Percentiles rank a stretch among this genome's conserved stretches.
phyloP scores from a whole-genome alignment of 352 stramenopile species.

The Phytophthora macrochlamydospora region DNA sequence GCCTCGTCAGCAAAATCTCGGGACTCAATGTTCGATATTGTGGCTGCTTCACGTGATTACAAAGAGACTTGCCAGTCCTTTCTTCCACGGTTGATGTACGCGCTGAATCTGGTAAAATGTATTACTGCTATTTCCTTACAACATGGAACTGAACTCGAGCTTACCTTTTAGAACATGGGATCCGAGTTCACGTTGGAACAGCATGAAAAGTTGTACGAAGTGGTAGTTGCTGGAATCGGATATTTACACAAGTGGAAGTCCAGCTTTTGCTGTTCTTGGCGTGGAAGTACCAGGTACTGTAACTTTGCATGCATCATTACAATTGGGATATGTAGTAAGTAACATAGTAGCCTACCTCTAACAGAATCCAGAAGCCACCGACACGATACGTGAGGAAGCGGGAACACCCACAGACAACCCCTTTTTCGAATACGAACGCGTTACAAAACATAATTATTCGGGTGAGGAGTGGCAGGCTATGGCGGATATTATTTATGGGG shows the following conservation, averaged over 20 bases:
- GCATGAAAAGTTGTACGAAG: conserved; percentile 26
- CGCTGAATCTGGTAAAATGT: conserved; percentile 46
- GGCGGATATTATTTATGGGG: conserved; percentile 61
- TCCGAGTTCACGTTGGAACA: conserved; percentile 24
- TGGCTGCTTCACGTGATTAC: conserved; percentile 26
- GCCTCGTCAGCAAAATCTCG: conserved; percentile 17
- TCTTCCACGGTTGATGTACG: conserved; percentile 41
- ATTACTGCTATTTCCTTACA: no score
- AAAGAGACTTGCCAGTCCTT: conserved; percentile 39
- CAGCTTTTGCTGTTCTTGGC: conserved; percentile 55
- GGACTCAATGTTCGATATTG: conserved; percentile 36
- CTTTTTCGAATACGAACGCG: conserved; percentile 69
- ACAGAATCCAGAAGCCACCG: conserved; percentile 44
- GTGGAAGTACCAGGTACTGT: conserved; percentile 59
- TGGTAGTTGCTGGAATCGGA: conserved; percentile 22
- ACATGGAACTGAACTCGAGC: no score
- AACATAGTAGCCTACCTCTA: neutral
- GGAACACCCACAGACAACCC: conserved; percentile 34
- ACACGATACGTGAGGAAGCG: conserved; percentile 25
- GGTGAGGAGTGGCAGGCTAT: conserved; percentile 61
- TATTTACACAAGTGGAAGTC: conserved; percentile 66
- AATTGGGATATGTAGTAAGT: no score
- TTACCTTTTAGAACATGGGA: neutral
- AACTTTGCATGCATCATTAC: neutral
- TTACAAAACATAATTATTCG: conserved; percentile 77